Conservation (phyloP, 768 basidiomycete species). For the Lactarius sanguifluus region DNA sequence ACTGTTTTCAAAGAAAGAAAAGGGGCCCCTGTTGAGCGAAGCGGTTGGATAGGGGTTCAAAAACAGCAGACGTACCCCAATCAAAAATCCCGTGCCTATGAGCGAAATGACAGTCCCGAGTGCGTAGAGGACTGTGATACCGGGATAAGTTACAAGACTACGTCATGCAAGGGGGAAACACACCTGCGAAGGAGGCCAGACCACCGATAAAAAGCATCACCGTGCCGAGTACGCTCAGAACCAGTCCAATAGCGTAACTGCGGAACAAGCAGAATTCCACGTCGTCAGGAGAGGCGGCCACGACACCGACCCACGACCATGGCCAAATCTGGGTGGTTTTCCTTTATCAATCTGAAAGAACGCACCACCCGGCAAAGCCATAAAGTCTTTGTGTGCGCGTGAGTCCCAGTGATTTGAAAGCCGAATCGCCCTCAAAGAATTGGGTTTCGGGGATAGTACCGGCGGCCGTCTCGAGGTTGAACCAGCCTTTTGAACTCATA, state of each 20-base stretch:
- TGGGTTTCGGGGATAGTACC: constrained; percentile 69
- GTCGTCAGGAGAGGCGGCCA: background rate
- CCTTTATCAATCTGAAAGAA: constrained; percentile 12
- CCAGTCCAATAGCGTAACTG: constrained; percentile 74
- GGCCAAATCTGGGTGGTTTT: background rate
- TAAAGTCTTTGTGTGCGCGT: constrained; percentile 80
- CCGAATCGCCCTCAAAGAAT: constrained; percentile 87
- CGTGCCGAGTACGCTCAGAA: constrained; percentile 76
- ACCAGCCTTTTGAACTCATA: constrained; percentile 71
- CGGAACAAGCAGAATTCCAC: background rate
- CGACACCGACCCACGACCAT: background rate
- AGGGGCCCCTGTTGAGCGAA: background rate
- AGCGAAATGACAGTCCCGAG: constrained; percentile 82
- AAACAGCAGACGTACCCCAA: constrained; percentile 61
- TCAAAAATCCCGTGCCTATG: constrained; percentile 85
- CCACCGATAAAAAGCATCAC: constrained; percentile 74
- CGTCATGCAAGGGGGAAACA: constrained; percentile 35
- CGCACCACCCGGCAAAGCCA: constrained; percentile 83
- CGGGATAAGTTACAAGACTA: constrained; percentile 11
- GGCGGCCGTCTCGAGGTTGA: constrained; percentile 74
- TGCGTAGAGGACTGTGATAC: constrained; percentile 66
- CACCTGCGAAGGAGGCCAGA: constrained; percentile 71
- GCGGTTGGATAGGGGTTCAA: background rate
- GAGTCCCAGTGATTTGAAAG: constrained; percentile 76
- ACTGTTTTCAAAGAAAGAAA: constrained; percentile 43